Evolutionary conservation across 208 protist species (phyloP), one percentile per base, ranked within the genome.

Genomic region (Trypanosoma grayi): DNA sequence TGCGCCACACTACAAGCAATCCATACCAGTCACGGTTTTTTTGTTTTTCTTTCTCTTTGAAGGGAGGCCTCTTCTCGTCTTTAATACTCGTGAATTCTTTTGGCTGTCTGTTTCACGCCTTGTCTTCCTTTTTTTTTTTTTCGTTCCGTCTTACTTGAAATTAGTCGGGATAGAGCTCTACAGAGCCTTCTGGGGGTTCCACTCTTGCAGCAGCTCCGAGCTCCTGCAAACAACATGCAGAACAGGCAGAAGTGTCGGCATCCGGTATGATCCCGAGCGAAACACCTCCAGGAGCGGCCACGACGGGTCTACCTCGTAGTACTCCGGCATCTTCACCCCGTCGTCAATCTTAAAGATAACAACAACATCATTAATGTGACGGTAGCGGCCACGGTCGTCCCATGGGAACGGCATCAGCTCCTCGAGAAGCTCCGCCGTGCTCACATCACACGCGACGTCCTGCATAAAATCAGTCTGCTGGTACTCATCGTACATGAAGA

Each of bases 401-500:
- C 88, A 94, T 13, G 88, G 88, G 52, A 94, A 94, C 3, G 88
- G 88, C 71, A 94, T 83, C 33, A 94, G 53, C 54, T 94, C 83
- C 7, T 79, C 81, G 20, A 94, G 55, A 22, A 92, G 50, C 43
- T 94, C 84, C 36, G 56, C 62, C 10, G 69, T 70, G 24, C 73
- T 83, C 6, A 78, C 64, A 51, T 95, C 89, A 47, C 83, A 92
- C 16, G 73, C 55, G 13, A 97, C 93, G 53, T 96, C 89, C 43
- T 95, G 79, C 71, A 97, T 86, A 53, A 95, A 95, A 69, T 98
- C 95, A 3, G 85, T 92, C 64, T 96, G 88, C 46, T 81, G 68
- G 69, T 93, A 93, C 70, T 97, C 91, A 57, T 96, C 90, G 73
- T 98, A 98, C 66, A 98, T 80, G 61, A 97, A 95, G 13, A 98